Evolutionary conservation across 192 early-diverging fungal genomes (phyloP).

Genomic region (Backusella macrospora): DNA sequence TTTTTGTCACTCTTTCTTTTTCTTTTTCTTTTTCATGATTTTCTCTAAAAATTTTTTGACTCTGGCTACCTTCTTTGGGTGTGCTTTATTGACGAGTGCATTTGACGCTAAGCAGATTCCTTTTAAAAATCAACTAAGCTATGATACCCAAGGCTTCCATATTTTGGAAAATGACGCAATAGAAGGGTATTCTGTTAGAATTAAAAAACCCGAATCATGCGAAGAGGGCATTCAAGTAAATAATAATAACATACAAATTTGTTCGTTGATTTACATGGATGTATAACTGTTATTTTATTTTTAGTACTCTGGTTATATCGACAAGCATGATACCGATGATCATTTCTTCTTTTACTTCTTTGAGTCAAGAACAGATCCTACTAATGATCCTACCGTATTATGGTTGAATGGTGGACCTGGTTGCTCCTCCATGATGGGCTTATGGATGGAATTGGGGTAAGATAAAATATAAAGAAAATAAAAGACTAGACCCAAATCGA

Average conservation of each 20-base stretch:
- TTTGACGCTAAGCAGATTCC: neutral
- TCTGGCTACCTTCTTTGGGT: neutral
- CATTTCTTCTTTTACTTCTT: slow-evolving; percentile 99
- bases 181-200: slow-evolving; percentile 35
- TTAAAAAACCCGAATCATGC: slow-evolving; percentile 37
- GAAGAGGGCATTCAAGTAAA: slow-evolving; percentile 39
- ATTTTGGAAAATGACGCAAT: slow-evolving; percentile 24
- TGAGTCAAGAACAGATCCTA: slow-evolving; percentile 78
- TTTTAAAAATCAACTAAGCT: neutral
- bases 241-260: neutral
- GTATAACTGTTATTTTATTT: neutral
- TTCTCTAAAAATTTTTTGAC: slow-evolving; percentile 4
- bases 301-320: slow-evolving; percentile 81
- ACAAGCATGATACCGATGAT: slow-evolving; percentile 61
- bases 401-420: slow-evolving; percentile 89
- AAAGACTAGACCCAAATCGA: no score
- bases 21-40: neutral
- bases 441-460: slow-evolving; percentile 80
- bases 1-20: neutral
- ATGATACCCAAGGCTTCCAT: slow-evolving; percentile 6
- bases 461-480: neutral
- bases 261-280: neutral
- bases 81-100: neutral
- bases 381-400: slow-evolving; percentile 74
- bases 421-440: slow-evolving; percentile 80